Evolutionary conservation across 768 basidiomycete species (phyloP).

Genomic region (Mycena crocata): DNA sequence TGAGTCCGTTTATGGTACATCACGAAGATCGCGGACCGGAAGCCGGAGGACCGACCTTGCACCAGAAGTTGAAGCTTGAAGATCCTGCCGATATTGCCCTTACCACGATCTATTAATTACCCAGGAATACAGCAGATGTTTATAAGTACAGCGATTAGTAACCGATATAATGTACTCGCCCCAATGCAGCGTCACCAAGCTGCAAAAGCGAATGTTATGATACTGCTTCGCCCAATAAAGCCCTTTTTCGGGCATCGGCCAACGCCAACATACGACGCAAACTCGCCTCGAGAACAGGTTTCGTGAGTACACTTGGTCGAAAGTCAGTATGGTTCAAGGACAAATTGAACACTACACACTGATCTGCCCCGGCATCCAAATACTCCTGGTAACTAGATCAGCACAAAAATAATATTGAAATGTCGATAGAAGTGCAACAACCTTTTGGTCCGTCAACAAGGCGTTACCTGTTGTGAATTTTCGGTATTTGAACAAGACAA

Average conservation of each 20-base stretch:
- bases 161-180: background rate
- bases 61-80: no score
- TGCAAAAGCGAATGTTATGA: background rate
- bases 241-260: conserved; percentile 35
- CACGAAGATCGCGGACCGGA: no score
- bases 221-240: conserved; percentile 1
- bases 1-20: no score
- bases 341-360: conserved; percentile 49
- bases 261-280: conserved; percentile 43
- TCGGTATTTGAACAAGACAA: background rate
- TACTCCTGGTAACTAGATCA: conserved; percentile 52
- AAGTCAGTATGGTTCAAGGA: background rate
- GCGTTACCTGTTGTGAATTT: conserved; percentile 50
- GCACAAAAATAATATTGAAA: conserved; percentile 13
- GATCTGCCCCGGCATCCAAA: conserved; percentile 66
- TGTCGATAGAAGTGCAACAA: background rate
- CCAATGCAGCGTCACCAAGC: background rate
- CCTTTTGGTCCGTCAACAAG: conserved; percentile 58
- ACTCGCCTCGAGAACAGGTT: conserved; percentile 67
- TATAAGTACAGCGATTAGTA: conserved; percentile 18
- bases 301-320: conserved; percentile 71
- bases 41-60: no score
- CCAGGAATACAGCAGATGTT: conserved; percentile 15
- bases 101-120: background rate
- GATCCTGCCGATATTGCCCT: no score